These are phyloP conservation scores for Blumeria hordei DNA, from an alignment of 2,329 filamentous ascomycete genomes.

Conservation along the genomic window DNA sequence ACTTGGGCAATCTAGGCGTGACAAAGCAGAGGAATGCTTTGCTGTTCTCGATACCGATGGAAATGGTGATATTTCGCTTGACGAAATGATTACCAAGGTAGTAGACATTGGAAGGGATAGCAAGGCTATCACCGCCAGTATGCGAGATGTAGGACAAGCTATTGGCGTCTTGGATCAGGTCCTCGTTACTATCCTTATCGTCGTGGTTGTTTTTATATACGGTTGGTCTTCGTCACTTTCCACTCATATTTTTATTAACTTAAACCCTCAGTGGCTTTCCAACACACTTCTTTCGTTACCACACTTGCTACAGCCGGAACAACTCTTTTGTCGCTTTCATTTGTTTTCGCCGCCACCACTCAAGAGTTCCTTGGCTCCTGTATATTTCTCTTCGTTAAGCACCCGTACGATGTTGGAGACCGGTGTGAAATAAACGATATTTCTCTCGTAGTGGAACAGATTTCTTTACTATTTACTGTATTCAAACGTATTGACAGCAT, in stretches of 20 bases:
- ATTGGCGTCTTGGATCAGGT: slow-evolving; percentile 77
- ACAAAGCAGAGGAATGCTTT: slow-evolving; percentile 74
- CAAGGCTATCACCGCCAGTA: slow-evolving; percentile 72
- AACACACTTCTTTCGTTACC: slow-evolving; percentile 64
- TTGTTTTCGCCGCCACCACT: slow-evolving; percentile 76
- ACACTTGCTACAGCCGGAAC: slow-evolving; percentile 80
- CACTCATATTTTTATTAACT: slow-evolving; percentile 11
- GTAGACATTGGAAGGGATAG: slow-evolving; percentile 65
- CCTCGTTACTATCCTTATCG: slow-evolving; percentile 53
- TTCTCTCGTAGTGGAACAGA: slow-evolving; percentile 65
- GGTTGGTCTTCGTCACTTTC: slow-evolving; percentile 21
- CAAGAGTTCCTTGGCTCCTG: slow-evolving; percentile 96
- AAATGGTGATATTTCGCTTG: slow-evolving; percentile 23
- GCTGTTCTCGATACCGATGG: slow-evolving; percentile 56
- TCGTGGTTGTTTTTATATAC: slow-evolving; percentile 68
- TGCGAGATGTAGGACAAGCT: slow-evolving; percentile 94
- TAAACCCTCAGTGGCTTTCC: slow-evolving; percentile 42
- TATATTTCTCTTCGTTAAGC: slow-evolving; percentile 97
- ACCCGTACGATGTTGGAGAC: slow-evolving; percentile 90
- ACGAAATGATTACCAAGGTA: slow-evolving; percentile 31
- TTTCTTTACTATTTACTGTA: slow-evolving; percentile 78
- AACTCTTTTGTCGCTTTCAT: slow-evolving; percentile 80
- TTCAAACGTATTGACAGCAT: slow-evolving; percentile 66
- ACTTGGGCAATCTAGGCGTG: slow-evolving; percentile 46
- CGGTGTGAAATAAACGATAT: slow-evolving; percentile 52